These are phyloP conservation scores for Pseudopyricularia cyperi DNA, from an alignment of 2,329 filamentous ascomycete genomes.

Conservation along the genomic window DNA sequence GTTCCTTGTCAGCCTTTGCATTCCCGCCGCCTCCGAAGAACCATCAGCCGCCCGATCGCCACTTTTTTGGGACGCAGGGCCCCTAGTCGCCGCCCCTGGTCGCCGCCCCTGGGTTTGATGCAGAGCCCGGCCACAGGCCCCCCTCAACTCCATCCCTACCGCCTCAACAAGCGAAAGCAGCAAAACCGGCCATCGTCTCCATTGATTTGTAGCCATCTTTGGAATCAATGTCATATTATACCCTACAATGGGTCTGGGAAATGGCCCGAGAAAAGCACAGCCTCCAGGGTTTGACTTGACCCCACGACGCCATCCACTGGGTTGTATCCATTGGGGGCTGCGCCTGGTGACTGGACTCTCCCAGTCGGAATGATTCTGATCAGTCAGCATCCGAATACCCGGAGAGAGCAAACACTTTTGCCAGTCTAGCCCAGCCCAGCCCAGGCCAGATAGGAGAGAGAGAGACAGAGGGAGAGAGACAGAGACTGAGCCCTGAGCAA, in stretches of 20 bases:
- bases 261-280: too few species aligned
- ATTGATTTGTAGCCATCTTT: constrained; percentile 2
- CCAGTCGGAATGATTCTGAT: too few species aligned
- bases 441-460: too few species aligned
- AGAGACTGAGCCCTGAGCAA: neutral
- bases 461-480: neutral
- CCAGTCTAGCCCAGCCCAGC: too few species aligned
- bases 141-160: too few species aligned
- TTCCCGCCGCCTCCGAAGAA: constrained; percentile 15
- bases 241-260: too few species aligned
- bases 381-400: too few species aligned
- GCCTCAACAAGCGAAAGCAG: neutral
- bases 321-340: too few species aligned
- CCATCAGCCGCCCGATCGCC: constrained; percentile 7
- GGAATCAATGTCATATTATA: neutral
- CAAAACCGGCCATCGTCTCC: neutral
- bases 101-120: constrained; percentile 5
- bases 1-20: constrained; percentile 20
- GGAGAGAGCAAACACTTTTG: too few species aligned
- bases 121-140: neutral
- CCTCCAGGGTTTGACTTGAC: too few species aligned
- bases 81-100: constrained; percentile 4
- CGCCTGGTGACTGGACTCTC: too few species aligned
- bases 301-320: too few species aligned
- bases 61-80: constrained; percentile 11